phyloP scores from a whole-genome alignment of 495 filamentous ascomycete genomes.

The Lophiostoma macrostomum region DNA sequence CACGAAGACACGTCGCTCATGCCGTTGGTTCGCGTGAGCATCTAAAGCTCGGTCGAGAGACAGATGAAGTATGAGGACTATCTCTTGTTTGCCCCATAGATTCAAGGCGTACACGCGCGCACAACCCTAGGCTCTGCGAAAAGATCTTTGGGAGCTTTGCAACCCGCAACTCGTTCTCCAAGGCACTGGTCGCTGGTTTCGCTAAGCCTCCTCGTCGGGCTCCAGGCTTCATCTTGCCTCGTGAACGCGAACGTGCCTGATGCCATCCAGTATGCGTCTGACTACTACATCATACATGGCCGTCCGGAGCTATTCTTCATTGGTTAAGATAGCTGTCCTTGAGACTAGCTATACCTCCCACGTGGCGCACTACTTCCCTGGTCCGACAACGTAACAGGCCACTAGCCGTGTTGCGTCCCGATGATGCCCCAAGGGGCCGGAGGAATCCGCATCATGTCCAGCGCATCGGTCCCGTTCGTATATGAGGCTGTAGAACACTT shows the following conservation, averaged over 20 bases:
- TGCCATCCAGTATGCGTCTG: background rate
- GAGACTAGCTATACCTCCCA: background rate
- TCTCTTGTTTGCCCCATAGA: background rate
- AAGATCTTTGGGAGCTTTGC: constrained; percentile 18
- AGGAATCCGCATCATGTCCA: background rate
- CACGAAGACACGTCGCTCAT: constrained; percentile 1
- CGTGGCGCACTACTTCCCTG: constrained; percentile 11
- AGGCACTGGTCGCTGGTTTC: constrained; percentile 14
- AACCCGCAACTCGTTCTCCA: constrained; percentile 10
- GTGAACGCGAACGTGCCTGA: constrained; percentile 13
- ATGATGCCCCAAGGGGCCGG: background rate
- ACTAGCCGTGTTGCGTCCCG: background rate
- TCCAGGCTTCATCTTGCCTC: background rate
- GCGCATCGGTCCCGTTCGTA: constrained; percentile 1
- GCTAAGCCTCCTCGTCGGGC: constrained; percentile 15
- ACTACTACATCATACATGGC: background rate
- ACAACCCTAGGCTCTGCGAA: background rate
- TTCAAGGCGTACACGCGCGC: background rate
- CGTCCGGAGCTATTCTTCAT: background rate
- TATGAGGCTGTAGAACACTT: constrained; percentile 3
- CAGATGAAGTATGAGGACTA: background rate
- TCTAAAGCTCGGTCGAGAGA: constrained; percentile 2
- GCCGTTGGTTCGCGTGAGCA: background rate
- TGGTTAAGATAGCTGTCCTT: constrained; percentile 1
- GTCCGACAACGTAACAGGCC: background rate